A percentile compares a stretch with the other conserved stretches of the same genome.
Evolutionary conservation across 345 rosid genomes (phyloP).

Genomic region (Eucalyptus tenuipes): DNA sequence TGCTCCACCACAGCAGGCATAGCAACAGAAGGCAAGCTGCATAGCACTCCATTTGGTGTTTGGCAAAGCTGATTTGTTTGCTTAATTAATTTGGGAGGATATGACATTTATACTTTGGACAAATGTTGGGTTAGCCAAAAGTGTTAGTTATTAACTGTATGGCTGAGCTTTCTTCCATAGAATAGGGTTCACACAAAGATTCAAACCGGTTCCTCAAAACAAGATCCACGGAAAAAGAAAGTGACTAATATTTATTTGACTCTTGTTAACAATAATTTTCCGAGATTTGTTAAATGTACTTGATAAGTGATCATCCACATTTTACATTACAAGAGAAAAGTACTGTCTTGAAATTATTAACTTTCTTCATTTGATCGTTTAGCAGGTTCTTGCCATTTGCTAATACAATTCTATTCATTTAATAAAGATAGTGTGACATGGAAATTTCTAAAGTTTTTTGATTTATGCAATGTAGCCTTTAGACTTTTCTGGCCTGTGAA

Average conservation of each 20-base stretch:
- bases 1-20: not conserved
- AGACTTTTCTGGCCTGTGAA: not conserved
- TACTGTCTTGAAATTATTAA: not conserved
- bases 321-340: not conserved
- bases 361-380: not conserved
- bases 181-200: not conserved
- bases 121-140: not conserved
- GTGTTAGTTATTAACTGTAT: not conserved
- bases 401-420: not conserved
- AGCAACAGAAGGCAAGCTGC: not conserved
- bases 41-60: not conserved
- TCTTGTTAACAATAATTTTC: not conserved
- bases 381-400: not conserved
- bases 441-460: not conserved
- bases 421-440: not conserved
- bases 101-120: not conserved
- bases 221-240: not conserved
- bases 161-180: not conserved
- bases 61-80: not conserved
- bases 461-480: not conserved
- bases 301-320: not conserved
- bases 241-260: not conserved
- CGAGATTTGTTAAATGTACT: not conserved
- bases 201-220: not conserved
- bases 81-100: not conserved